Evolutionary conservation across 2,329 filamentous ascomycete genomes (phyloP), one percentile per base, ranked within the genome.

Genomic region (Pseudopyricularia javanii): DNA sequence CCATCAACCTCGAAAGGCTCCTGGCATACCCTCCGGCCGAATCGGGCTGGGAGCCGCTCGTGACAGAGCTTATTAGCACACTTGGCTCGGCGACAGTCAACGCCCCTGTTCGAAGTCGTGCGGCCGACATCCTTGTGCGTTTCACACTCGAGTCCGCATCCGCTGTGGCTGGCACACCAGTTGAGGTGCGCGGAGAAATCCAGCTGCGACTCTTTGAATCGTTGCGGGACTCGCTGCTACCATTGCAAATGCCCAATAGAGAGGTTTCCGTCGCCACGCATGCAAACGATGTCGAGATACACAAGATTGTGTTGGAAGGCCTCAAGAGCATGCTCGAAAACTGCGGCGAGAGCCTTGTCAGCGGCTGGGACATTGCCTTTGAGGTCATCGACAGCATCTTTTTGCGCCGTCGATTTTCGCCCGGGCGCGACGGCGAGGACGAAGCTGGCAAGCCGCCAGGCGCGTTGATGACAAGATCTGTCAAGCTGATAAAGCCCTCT

Each of bases 321-420:
- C 71, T 95, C 7, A 90, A 89, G 64, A 83, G 76, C 53, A 80
- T 96, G 20, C 75, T 98, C 2, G 91, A 97, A 62, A 85, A 90
- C 56, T 91, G 86, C 59, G 93, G 91, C 8, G 91, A 98, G 63
- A 83, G 81, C 0, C 76, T 97, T 6, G 74, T 86, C 14, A 83
- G 82, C 58, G 91, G 90, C 4, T 98, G 93, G 93, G 80, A 86
- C 49, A 78, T 88, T 49, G 83, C 89, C 0, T 93, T 98, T 59
- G 82, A 87, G 47, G 85, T 96, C 56, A 86, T 97, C 57, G 82
- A 83, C 57, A 91, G 83, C 61, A 86, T 91, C 2, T 95, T 96
- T 60, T 65, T 84, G 40, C 67, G n/a, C 17, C 50, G 34, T 22
- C 30, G 24, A 14, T 26, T 30, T 28, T 22, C 14, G n/a, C 12